Conservation (phyloP, 176 grass and related monocot genomes). For the Aegilops longissima region DNA sequence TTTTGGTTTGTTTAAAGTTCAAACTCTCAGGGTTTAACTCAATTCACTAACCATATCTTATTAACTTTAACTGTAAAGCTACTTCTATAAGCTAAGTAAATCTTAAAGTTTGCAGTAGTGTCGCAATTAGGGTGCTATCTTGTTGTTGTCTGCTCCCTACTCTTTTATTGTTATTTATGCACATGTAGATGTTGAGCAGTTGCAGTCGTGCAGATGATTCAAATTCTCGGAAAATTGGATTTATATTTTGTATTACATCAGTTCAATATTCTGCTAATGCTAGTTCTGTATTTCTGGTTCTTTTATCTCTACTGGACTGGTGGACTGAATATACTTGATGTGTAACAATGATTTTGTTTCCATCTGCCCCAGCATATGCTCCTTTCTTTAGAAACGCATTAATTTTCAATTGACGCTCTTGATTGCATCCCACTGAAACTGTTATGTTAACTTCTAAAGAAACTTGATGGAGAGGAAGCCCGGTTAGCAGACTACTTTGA, state of each 20-base stretch:
- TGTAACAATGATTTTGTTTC: not conserved
- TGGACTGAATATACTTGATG: not conserved
- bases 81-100: conserved; percentile 17
- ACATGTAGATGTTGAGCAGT: not conserved
- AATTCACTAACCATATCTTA: not conserved
- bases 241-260: not conserved
- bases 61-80: conserved; percentile 12
- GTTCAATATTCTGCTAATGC: conserved; percentile 8
- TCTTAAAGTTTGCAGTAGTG: not conserved
- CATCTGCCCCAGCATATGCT: not conserved
- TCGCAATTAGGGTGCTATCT: not conserved
- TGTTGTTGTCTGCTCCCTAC: not conserved
- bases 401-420: conserved; percentile 7
- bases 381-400: not conserved
- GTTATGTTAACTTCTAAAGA: conserved; percentile 46
- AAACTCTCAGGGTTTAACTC: not conserved
- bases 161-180: not conserved
- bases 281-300: not conserved
- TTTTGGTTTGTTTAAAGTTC: conserved; percentile 24
- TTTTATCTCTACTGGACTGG: not conserved
- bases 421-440: conserved; percentile 1
- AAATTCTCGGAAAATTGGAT: not conserved
- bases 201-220: not conserved
- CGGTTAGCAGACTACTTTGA: conserved; percentile 86
- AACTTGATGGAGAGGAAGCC: conserved; percentile 83